Percentiles rank a stretch among this genome's conserved stretches.
Evolutionary conservation across 2,329 filamentous ascomycete species (phyloP).

Genomic region (Fusarium metavorans): DNA sequence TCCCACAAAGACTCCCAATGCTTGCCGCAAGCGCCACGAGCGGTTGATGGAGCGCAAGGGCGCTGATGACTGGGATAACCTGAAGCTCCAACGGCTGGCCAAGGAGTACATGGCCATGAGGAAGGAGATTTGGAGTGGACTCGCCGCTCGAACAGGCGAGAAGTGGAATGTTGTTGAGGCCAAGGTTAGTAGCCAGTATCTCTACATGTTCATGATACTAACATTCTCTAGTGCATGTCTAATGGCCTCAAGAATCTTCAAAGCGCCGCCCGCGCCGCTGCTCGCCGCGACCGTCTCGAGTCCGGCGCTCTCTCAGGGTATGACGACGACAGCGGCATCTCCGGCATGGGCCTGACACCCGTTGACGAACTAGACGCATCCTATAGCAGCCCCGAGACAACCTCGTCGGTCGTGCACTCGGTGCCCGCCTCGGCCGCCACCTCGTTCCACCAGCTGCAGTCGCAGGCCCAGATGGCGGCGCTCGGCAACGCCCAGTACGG

Average conservation of each 20-base stretch:
- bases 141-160: constrained; percentile 83
- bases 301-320: constrained; percentile 58
- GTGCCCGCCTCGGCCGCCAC: constrained; percentile 51
- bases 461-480: constrained; percentile 36
- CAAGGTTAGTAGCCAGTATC: constrained; percentile 60
- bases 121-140: constrained; percentile 82
- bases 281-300: constrained; percentile 73
- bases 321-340: constrained; percentile 80
- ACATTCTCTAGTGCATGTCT: constrained; percentile 77
- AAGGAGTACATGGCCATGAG: constrained; percentile 83
- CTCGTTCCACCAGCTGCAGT: constrained; percentile 46
- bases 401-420: constrained; percentile 58
- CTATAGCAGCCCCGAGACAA: constrained; percentile 67
- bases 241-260: constrained; percentile 86
- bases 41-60: constrained; percentile 81
- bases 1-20: constrained; percentile 81
- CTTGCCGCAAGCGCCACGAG: constrained; percentile 91
- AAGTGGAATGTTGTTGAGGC: constrained; percentile 79
- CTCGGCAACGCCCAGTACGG: constrained; percentile 38
- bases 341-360: constrained; percentile 68
- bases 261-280: constrained; percentile 73
- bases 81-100: constrained; percentile 80
- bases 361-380: constrained; percentile 70
- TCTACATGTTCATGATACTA: background rate
- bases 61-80: constrained; percentile 81